Evolutionary conservation across 306 rosid species (phyloP).

Genomic region (Vicia villosa): DNA sequence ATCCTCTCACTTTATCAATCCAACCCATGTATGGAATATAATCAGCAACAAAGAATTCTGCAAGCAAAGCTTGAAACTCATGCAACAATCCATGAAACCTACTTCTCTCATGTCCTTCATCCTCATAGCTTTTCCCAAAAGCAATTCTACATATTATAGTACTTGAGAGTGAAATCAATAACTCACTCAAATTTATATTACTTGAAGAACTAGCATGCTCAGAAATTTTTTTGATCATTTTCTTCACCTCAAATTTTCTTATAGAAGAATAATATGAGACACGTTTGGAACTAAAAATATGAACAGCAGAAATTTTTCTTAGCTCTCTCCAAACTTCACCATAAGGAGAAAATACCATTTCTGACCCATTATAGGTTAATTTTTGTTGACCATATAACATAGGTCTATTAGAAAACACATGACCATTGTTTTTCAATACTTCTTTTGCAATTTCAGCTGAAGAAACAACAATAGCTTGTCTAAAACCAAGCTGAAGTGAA

Average conservation of each 20-base stretch:
- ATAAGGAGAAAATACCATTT: conserved; percentile 38
- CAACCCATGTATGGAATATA: conserved; percentile 45
- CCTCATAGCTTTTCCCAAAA: conserved; percentile 41
- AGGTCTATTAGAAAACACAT: conserved; percentile 37
- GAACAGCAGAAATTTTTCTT: conserved; percentile 35
- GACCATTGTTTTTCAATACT: conserved; percentile 31
- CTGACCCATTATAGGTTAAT: conserved; percentile 46
- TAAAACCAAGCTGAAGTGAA: conserved; percentile 44
- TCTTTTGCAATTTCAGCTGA: conserved; percentile 31
- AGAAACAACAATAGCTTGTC: conserved; percentile 34
- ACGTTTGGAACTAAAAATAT: conserved; percentile 41
- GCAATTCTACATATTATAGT: conserved; percentile 45
- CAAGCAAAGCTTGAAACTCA: conserved; percentile 16
- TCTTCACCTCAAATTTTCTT: conserved; percentile 4
- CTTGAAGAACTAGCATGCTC: not conserved
- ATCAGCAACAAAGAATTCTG: conserved; percentile 31
- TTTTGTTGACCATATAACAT: conserved; percentile 8
- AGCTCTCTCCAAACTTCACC: conserved; percentile 50
- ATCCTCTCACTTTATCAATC: conserved; percentile 44
- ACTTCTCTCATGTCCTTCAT: not conserved
- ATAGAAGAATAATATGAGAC: conserved; percentile 7
- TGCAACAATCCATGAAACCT: conserved; percentile 36
- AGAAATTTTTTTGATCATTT: conserved; percentile 11
- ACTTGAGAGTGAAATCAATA: conserved; percentile 14
- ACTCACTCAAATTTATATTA: conserved; percentile 27